A percentile compares a stretch with the other conserved stretches of the same genome.
phyloP scores from a whole-genome alignment of 2,329 filamentous ascomycete genomes.

The Pezicula neosporulosa region DNA sequence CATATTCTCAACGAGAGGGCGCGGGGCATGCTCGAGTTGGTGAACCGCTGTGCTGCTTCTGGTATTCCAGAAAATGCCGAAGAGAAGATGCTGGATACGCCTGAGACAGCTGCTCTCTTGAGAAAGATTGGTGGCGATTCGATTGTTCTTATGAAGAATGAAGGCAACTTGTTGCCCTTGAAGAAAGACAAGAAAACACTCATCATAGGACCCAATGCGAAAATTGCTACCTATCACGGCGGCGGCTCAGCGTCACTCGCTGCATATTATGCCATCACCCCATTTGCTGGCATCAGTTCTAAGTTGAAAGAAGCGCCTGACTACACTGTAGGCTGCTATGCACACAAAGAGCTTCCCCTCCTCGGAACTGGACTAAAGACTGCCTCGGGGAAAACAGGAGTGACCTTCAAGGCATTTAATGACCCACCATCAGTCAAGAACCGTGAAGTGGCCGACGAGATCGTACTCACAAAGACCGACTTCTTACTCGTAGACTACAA shows the following conservation, averaged over 20 bases:
- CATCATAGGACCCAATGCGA: constrained; percentile 55
- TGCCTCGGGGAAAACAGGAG: constrained; percentile 49
- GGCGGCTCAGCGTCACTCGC: constrained; percentile 61
- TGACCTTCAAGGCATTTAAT: constrained; percentile 60
- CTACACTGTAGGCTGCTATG: constrained; percentile 60
- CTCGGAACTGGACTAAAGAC: constrained; percentile 51
- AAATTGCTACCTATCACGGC: constrained; percentile 53
- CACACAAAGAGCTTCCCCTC: constrained; percentile 60
- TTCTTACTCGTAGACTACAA: constrained; percentile 49
- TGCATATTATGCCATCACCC: constrained; percentile 67
- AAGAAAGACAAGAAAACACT: constrained; percentile 58
- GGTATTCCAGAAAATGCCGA: constrained; percentile 21
- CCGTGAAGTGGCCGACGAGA: constrained; percentile 47
- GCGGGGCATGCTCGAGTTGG: constrained; percentile 21
- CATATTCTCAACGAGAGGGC: constrained; percentile 23
- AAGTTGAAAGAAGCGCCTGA: constrained; percentile 40
- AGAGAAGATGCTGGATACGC: constrained; percentile 23
- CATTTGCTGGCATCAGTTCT: constrained; percentile 65
- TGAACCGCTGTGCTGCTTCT: constrained; percentile 32
- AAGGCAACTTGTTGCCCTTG: constrained; percentile 51
- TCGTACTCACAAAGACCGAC: constrained; percentile 38
- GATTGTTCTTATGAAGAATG: constrained; percentile 64
- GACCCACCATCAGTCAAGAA: constrained; percentile 44
- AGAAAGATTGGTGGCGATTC: constrained; percentile 56
- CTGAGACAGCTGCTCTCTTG: constrained; percentile 39